Percentiles rank a stretch among this genome's conserved stretches.
Conservation (phyloP, 1,139 yeast genomes). For the Geotrichum bryndzae region DNA sequence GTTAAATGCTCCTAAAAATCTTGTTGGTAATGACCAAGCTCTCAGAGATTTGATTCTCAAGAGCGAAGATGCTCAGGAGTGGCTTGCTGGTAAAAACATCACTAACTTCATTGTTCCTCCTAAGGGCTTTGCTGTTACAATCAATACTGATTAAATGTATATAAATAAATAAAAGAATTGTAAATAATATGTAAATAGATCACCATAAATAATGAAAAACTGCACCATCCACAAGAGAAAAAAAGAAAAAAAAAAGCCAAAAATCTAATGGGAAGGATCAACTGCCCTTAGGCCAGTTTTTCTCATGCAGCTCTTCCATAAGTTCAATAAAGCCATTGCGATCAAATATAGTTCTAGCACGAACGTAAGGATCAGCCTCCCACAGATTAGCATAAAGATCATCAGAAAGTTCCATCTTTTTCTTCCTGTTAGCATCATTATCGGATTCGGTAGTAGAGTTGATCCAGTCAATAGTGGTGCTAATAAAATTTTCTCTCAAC, state of each 20-base stretch:
- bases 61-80: constrained; percentile 20
- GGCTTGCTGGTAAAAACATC: constrained; percentile 22
- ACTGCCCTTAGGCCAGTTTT: not conserved
- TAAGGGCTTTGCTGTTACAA: constrained; percentile 23
- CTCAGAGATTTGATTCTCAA: constrained; percentile 27
- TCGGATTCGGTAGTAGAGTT: constrained; percentile 43
- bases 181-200: not conserved
- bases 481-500: constrained; percentile 46
- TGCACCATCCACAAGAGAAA: not conserved
- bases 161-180: not conserved
- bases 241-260: not conserved
- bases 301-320: not conserved
- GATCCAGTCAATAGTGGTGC: constrained; percentile 63
- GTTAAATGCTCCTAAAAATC: constrained; percentile 36
- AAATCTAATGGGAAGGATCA: not conserved
- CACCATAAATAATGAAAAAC: not conserved
- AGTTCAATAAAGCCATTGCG: constrained; percentile 43
- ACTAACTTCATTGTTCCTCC: constrained; percentile 23
- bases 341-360: constrained; percentile 65
- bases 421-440: constrained; percentile 40
- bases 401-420: constrained; percentile 47
- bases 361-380: constrained; percentile 61
- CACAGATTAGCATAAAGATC: constrained; percentile 52
- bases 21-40: constrained; percentile 35
- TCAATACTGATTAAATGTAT: constrained; percentile 19